A percentile compares a stretch with the other conserved stretches of the same genome.
Evolutionary conservation across 2,329 filamentous ascomycete genomes (phyloP).

Genomic region (Diaporthe batatas): DNA sequence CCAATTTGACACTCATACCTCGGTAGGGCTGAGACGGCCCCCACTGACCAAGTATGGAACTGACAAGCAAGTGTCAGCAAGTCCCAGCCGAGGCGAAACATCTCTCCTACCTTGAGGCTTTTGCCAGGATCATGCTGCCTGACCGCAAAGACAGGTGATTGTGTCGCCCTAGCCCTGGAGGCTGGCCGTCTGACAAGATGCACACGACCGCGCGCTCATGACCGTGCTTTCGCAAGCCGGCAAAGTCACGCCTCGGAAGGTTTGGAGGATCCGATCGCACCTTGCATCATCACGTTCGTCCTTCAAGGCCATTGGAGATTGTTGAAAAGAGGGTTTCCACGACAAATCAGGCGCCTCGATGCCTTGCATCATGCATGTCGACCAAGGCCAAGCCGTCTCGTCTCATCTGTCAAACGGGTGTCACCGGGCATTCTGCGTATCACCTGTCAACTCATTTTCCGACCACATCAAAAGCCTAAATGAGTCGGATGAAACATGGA

Average conservation of each 20-base stretch:
- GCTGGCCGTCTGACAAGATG: background rate
- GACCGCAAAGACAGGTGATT: background rate
- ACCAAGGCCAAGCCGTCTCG: conserved; percentile 25
- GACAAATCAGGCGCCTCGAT: background rate
- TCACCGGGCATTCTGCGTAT: conserved; percentile 6
- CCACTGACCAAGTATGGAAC: background rate
- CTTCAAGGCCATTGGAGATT: no score
- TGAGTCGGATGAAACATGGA: background rate
- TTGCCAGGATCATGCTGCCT: background rate
- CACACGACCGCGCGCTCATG: background rate
- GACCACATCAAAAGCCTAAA: background rate
- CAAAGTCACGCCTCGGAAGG: background rate
- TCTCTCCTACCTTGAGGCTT: background rate
- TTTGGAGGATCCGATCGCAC: background rate
- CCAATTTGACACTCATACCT: no score
- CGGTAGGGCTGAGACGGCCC: background rate
- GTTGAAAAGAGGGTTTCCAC: no score
- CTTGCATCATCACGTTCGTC: background rate
- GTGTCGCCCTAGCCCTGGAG: background rate
- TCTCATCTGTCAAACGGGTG: conserved; percentile 30
- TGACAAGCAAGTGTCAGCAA: background rate
- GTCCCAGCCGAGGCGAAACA: conserved; percentile 5
- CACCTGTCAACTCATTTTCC: conserved; percentile 25
- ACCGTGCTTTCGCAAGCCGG: background rate
- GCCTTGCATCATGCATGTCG: background rate